Conservation (phyloP, 306 rosid genomes). For the Cicer bijugum region DNA sequence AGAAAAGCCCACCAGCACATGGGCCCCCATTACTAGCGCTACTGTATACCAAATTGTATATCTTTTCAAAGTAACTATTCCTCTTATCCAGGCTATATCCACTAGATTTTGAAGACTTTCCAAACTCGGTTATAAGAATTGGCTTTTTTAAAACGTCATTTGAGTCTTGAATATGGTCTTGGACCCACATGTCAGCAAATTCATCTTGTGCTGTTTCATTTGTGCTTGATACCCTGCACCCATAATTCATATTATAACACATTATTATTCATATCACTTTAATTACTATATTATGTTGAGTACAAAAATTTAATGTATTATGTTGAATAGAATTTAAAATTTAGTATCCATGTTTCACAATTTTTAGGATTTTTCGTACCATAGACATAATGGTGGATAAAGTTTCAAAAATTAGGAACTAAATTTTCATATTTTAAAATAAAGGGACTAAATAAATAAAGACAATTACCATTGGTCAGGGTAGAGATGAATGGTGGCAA, state of each 20-base stretch:
- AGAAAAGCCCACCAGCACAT: slow-evolving; percentile 48
- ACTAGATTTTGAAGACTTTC: slow-evolving; percentile 43
- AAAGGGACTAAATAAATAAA: too few species aligned
- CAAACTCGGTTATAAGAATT: slow-evolving; percentile 47
- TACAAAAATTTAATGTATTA: too few species aligned
- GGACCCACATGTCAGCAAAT: slow-evolving; percentile 48
- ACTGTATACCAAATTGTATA: slow-evolving; percentile 21
- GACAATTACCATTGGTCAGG: slow-evolving; percentile 50
- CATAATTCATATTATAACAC: background rate
- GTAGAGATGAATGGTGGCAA: slow-evolving; percentile 51
- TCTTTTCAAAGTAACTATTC: slow-evolving; percentile 35
- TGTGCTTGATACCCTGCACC: slow-evolving; percentile 32
- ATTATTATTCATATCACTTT: background rate
- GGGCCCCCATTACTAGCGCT: slow-evolving; percentile 38
- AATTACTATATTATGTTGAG: too few species aligned
- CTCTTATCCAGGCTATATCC: slow-evolving; percentile 43
- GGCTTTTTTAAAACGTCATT: slow-evolving; percentile 37
- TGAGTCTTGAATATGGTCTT: slow-evolving; percentile 41
- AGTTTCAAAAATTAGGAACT: too few species aligned
- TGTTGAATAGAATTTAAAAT: too few species aligned
- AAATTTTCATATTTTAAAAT: too few species aligned
- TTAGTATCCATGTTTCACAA: too few species aligned
- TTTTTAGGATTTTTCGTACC: too few species aligned
- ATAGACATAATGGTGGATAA: too few species aligned
- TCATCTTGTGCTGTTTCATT: slow-evolving; percentile 35